These are phyloP conservation scores for Trichoderma citrinoviride DNA, from an alignment of 2,329 filamentous ascomycete species.

Conservation along the genomic window DNA sequence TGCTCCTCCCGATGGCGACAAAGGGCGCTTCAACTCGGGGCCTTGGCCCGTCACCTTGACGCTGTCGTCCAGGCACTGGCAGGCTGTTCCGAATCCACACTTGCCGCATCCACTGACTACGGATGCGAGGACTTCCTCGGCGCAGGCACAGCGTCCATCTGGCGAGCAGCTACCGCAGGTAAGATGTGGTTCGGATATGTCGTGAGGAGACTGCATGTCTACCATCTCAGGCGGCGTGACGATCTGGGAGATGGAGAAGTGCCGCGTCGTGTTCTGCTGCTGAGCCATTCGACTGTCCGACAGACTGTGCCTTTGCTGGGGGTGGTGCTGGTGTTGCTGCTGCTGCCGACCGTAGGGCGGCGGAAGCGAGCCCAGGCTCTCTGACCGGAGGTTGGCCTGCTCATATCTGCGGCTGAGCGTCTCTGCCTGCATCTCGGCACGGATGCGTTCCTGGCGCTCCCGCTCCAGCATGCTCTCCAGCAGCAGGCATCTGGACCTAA, in stretches of 20 bases:
- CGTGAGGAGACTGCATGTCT: constrained; percentile 31
- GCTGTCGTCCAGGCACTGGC: constrained; percentile 63
- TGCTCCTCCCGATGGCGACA: constrained; percentile 43
- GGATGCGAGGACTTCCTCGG: constrained; percentile 56
- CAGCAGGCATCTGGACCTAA: constrained; percentile 58
- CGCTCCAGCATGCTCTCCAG: constrained; percentile 63
- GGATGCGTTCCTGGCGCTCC: constrained; percentile 50
- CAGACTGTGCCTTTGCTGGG: constrained; percentile 30
- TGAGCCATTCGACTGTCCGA: constrained; percentile 30
- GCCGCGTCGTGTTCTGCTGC: constrained; percentile 32
- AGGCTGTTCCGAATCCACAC: constrained; percentile 61
- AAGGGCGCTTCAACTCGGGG: constrained; percentile 48
- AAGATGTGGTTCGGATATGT: constrained; percentile 36
- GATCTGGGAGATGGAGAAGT: constrained; percentile 57
- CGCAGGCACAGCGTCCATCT: constrained; percentile 55
- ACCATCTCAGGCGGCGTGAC: constrained; percentile 52
- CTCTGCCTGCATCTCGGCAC: constrained; percentile 42
- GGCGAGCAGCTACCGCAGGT: constrained; percentile 58
- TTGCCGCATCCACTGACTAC: constrained; percentile 60
- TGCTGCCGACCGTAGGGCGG: constrained; percentile 31
- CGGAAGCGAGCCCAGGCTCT: constrained; percentile 30
- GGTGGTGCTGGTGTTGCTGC: constrained; percentile 32
- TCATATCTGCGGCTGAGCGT: constrained; percentile 34
- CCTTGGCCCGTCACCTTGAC: constrained; percentile 45
- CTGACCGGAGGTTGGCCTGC: constrained; percentile 31